A percentile compares a stretch with the other conserved stretches of the same genome.
These are phyloP conservation scores for Conticribra weissflogii DNA, from an alignment of 108 stramenopile genomes.

Conservation along the genomic window DNA sequence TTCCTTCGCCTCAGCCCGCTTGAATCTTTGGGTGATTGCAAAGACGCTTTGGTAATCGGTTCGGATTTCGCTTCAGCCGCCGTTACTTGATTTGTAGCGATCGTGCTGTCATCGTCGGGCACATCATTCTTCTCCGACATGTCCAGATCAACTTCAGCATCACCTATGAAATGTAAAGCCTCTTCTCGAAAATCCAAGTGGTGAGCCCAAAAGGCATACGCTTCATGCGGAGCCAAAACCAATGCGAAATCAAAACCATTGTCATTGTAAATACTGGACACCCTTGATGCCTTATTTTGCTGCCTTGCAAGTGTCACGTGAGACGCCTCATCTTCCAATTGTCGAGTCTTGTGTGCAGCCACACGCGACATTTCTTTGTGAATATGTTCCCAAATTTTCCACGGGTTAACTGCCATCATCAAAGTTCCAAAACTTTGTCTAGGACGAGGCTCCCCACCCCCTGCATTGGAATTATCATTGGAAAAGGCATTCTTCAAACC, in stretches of 20 bases:
- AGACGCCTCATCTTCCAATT: constrained; percentile 40
- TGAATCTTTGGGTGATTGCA: constrained; percentile 16
- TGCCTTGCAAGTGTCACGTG: constrained; percentile 49
- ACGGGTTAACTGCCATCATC: constrained; percentile 38
- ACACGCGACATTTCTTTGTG: constrained; percentile 52
- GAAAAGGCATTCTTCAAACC: constrained; percentile 13
- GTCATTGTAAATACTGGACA: constrained; percentile 49
- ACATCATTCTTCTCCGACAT: constrained; percentile 16
- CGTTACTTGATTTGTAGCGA: constrained; percentile 18
- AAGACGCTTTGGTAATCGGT: neutral
- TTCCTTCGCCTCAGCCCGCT: constrained; percentile 47
- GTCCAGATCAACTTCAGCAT: constrained; percentile 1
- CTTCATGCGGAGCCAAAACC: constrained; percentile 76
- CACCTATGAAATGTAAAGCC: constrained; percentile 56
- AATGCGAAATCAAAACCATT: constrained; percentile 83
- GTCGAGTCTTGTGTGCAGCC: constrained; percentile 28
- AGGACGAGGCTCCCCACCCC: constrained; percentile 7
- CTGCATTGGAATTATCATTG: constrained; percentile 3
- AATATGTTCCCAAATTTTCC: constrained; percentile 42
- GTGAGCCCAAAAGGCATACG: constrained; percentile 80
- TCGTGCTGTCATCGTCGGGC: constrained; percentile 44
- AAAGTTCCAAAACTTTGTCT: constrained; percentile 15
- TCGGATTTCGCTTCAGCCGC: neutral
- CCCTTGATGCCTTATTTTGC: constrained; percentile 37
- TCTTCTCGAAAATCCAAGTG: constrained; percentile 85